These are phyloP conservation scores for Alternaria atra DNA, from an alignment of 2,329 filamentous ascomycete species.

Conservation along the genomic window DNA sequence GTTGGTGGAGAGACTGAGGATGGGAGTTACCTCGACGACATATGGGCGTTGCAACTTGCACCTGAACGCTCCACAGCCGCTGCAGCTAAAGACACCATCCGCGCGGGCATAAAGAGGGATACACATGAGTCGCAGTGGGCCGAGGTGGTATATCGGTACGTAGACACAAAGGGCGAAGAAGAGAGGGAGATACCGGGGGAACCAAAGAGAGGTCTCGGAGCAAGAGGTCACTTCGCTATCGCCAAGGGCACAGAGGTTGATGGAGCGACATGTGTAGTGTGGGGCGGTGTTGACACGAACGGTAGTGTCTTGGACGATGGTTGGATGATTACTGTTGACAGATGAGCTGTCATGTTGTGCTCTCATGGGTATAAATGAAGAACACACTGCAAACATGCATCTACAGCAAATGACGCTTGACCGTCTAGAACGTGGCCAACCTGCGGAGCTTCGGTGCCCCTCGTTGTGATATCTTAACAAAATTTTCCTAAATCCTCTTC, in stretches of 20 bases:
- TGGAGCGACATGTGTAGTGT: conserved; percentile 60
- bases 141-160: conserved; percentile 59
- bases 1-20: conserved; percentile 56
- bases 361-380: not conserved
- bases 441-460: not conserved
- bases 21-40: conserved; percentile 51
- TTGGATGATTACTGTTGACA: conserved; percentile 54
- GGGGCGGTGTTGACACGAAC: conserved; percentile 61
- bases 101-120: conserved; percentile 55
- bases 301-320: conserved; percentile 55
- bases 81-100: conserved; percentile 60
- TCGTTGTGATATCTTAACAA: not conserved
- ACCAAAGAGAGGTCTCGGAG: conserved; percentile 53
- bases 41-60: conserved; percentile 64
- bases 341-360: conserved; percentile 25
- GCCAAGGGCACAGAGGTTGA: conserved; percentile 56
- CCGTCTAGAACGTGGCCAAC: not conserved
- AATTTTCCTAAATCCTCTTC: not conserved
- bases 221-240: conserved; percentile 51
- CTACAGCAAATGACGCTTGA: conserved; percentile 3
- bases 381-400: not conserved
- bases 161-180: conserved; percentile 55
- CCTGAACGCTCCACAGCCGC: conserved; percentile 58
- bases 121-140: conserved; percentile 62
- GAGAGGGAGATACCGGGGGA: conserved; percentile 53